These are phyloP conservation scores for Arabis hirsuta DNA, from an alignment of 345 rosid genomes.

Conservation along the genomic window DNA sequence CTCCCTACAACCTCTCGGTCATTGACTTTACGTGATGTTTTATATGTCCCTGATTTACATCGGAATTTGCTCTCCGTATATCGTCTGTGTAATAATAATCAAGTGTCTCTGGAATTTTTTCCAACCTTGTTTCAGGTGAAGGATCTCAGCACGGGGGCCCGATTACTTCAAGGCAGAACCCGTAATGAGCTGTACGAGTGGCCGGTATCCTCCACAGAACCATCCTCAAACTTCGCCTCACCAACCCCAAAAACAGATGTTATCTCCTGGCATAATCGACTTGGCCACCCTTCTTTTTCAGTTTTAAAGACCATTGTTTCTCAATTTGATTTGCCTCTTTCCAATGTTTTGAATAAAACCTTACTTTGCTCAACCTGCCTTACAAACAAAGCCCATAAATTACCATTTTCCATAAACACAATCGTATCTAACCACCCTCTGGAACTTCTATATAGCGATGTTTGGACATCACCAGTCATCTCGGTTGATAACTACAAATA, in stretches of 20 bases:
- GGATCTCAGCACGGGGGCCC: slow-evolving; percentile 1
- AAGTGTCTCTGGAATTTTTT: not conserved
- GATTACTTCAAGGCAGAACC: not conserved
- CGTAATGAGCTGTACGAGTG: not conserved
- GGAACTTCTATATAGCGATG: too few relatives aligned
- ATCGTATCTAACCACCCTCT: too few relatives aligned
- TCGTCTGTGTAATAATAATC: not conserved
- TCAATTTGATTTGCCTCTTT: not conserved
- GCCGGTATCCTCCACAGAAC: not conserved
- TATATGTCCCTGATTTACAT: not conserved
- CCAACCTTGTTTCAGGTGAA: not conserved
- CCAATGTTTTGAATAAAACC: too few relatives aligned
- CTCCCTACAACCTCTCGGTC: not conserved
- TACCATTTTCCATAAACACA: too few relatives aligned
- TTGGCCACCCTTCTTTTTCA: not conserved
- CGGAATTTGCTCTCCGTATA: not conserved
- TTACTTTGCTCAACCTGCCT: too few relatives aligned
- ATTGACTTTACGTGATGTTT: too few relatives aligned
- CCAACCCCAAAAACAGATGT: not conserved
- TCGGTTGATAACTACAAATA: too few relatives aligned
- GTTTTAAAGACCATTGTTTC: not conserved
- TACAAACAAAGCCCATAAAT: too few relatives aligned
- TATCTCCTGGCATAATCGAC: not conserved
- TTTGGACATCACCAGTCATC: too few relatives aligned
- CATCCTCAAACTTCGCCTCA: not conserved